Percentiles rank a stretch among this genome's conserved stretches.
Evolutionary conservation across 192 early-diverging fungal genomes (phyloP).

Genomic region (Linderina pennispora): DNA sequence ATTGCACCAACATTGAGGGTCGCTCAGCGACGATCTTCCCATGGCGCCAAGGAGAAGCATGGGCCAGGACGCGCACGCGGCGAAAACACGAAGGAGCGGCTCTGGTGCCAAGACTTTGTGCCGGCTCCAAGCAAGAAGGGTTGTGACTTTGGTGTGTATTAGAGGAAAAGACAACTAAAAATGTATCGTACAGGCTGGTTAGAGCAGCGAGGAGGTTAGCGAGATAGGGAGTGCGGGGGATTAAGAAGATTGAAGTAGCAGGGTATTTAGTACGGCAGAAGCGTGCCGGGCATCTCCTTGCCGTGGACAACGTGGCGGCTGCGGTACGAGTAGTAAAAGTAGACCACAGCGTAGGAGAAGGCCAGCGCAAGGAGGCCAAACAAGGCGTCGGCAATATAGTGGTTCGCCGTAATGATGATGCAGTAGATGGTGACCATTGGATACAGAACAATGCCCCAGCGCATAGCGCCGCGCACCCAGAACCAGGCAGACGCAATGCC

Average conservation of each 20-base stretch:
- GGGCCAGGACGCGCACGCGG: too few species aligned
- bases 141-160: too few species aligned
- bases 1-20: too few species aligned
- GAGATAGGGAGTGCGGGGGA: not conserved
- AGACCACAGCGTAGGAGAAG: slow-evolving; percentile 35
- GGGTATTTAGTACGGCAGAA: slow-evolving; percentile 14
- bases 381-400: slow-evolving; percentile 43
- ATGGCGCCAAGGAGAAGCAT: too few species aligned
- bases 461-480: slow-evolving; percentile 36
- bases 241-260: not conserved
- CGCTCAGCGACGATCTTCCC: too few species aligned
- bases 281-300: slow-evolving; percentile 7
- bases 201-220: not conserved
- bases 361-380: slow-evolving; percentile 37
- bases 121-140: too few species aligned
- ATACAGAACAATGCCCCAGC: slow-evolving; percentile 40
- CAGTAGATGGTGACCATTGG: slow-evolving; percentile 46
- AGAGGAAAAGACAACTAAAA: too few species aligned
- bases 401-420: slow-evolving; percentile 46
- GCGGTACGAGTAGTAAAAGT: slow-evolving; percentile 26
- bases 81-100: too few species aligned
- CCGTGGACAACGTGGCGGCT: slow-evolving; percentile 11
- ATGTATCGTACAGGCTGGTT: slow-evolving; percentile 11
- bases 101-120: too few species aligned
- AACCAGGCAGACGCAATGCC: slow-evolving; percentile 13